Conservation (phyloP, 2,329 filamentous ascomycete genomes). For the Trichoderma hamatum region DNA sequence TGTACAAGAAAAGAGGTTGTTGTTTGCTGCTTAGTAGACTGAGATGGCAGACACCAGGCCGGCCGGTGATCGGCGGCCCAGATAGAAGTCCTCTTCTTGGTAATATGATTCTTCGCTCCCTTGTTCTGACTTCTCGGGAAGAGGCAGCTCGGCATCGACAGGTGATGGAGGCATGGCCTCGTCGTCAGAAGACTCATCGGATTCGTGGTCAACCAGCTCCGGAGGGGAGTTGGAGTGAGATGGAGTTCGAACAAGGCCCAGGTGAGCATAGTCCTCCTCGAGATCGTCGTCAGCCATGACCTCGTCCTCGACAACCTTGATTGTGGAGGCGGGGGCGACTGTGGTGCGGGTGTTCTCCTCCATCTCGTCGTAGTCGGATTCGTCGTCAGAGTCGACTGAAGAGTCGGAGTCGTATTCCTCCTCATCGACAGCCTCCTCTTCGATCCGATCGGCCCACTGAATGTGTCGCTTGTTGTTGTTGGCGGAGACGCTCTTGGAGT, state of each 20-base stretch:
- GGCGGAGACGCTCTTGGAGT: conserved; percentile 64
- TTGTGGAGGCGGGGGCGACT: conserved; percentile 38
- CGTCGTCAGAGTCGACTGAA: conserved; percentile 53
- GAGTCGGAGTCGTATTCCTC: conserved; percentile 67
- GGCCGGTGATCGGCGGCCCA: conserved; percentile 54
- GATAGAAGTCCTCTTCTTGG: conserved; percentile 55
- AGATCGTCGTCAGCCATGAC: conserved; percentile 57
- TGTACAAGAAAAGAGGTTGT: neutral
- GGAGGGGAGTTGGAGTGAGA: conserved; percentile 69
- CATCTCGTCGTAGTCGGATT: conserved; percentile 60
- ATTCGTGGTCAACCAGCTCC: conserved; percentile 69
- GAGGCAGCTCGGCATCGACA: conserved; percentile 59
- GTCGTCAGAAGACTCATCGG: conserved; percentile 73
- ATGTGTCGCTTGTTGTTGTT: conserved; percentile 67
- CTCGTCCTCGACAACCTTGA: conserved; percentile 46
- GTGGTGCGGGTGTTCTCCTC: conserved; percentile 53
- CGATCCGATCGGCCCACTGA: conserved; percentile 82
- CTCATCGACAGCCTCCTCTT: conserved; percentile 64
- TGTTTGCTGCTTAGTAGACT: conserved; percentile 51
- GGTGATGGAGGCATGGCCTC: conserved; percentile 78
- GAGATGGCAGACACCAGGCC: conserved; percentile 59
- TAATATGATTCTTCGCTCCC: conserved; percentile 51
- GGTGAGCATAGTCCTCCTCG: conserved; percentile 66
- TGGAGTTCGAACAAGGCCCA: conserved; percentile 68
- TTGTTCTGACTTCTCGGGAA: conserved; percentile 52